Percentiles rank a stretch among this genome's conserved stretches.
phyloP scores from a whole-genome alignment of 2,329 filamentous ascomycete species.

The Cladorrhinum sp. region DNA sequence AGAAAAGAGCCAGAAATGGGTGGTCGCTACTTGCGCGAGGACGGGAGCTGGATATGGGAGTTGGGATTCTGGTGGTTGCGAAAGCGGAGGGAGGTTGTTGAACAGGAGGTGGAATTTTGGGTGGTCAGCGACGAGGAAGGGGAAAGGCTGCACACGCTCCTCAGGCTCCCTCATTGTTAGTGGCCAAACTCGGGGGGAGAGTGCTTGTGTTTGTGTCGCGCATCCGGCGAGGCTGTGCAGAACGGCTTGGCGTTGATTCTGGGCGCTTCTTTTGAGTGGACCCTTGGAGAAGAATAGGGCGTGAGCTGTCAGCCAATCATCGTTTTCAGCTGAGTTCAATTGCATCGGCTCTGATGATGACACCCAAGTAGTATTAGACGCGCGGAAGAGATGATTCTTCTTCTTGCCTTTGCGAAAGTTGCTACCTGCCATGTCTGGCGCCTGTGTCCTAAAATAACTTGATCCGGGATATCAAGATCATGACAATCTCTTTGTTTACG shows the following conservation, averaged over 20 bases:
- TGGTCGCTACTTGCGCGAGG: neutral
- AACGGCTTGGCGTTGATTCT: slow-evolving; percentile 10
- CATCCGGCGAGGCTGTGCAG: slow-evolving; percentile 17
- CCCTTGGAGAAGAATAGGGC: slow-evolving; percentile 2
- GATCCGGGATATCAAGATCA: neutral
- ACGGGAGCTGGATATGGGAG: too few species aligned
- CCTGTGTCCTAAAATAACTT: neutral
- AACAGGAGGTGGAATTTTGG: slow-evolving; percentile 9
- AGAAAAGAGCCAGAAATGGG: neutral
- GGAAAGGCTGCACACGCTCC: slow-evolving; percentile 4
- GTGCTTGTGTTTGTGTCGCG: neutral
- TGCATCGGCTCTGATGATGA: neutral
- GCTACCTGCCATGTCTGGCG: neutral
- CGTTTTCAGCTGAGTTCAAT: slow-evolving; percentile 13
- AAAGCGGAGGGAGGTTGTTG: neutral
- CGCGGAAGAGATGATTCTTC: neutral
- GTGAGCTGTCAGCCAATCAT: slow-evolving; percentile 20
- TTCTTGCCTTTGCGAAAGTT: neutral
- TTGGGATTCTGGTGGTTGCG: neutral
- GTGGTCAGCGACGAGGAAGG: slow-evolving; percentile 1
- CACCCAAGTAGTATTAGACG: neutral
- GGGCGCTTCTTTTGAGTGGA: slow-evolving; percentile 19
- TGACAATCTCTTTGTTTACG: too few species aligned
- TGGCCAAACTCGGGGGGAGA: too few species aligned
- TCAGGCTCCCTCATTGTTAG: slow-evolving; percentile 6